These are phyloP conservation scores for Pseudogymnoascus sp. DNA, from an alignment of 2,329 filamentous ascomycete species.

Conservation along the genomic window DNA sequence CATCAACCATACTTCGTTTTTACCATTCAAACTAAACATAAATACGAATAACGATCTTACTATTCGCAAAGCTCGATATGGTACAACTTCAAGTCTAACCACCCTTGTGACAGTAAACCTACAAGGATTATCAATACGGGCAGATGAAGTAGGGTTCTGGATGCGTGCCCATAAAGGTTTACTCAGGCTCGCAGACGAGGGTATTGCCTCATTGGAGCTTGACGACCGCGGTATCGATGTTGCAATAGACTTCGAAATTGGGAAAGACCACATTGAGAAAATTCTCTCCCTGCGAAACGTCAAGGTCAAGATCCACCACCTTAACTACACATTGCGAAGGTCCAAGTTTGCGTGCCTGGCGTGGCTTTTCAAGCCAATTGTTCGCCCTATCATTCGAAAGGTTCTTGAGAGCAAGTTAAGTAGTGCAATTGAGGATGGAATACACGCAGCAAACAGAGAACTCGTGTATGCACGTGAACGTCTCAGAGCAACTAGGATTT, in stretches of 20 bases:
- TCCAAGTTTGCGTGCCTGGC: conserved; percentile 69
- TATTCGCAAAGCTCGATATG: conserved; percentile 66
- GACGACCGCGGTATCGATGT: conserved; percentile 85
- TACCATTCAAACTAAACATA: conserved; percentile 74
- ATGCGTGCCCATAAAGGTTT: conserved; percentile 69
- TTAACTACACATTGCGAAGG: conserved; percentile 67
- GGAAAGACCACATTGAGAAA: conserved; percentile 67
- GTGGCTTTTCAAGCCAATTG: conserved; percentile 76
- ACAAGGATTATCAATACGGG: conserved; percentile 73
- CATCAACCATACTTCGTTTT: conserved; percentile 77
- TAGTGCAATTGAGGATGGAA: conserved; percentile 56
- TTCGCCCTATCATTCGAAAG: conserved; percentile 72
- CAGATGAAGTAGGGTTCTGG: conserved; percentile 86
- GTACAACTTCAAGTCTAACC: conserved; percentile 56
- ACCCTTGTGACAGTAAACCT: conserved; percentile 71
- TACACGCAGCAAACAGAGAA: conserved; percentile 73
- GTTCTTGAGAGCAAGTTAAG: conserved; percentile 73
- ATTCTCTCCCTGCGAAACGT: conserved; percentile 71
- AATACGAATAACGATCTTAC: conserved; percentile 82
- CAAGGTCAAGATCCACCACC: conserved; percentile 74
- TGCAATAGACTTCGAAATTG: conserved; percentile 74
- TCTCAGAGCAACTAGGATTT: conserved; percentile 75
- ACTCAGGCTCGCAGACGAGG: conserved; percentile 68
- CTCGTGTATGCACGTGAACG: conserved; percentile 80
- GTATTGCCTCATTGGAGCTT: conserved; percentile 76